phyloP scores from a whole-genome alignment of 306 rosid genomes.

The Cucurbita pepo region DNA sequence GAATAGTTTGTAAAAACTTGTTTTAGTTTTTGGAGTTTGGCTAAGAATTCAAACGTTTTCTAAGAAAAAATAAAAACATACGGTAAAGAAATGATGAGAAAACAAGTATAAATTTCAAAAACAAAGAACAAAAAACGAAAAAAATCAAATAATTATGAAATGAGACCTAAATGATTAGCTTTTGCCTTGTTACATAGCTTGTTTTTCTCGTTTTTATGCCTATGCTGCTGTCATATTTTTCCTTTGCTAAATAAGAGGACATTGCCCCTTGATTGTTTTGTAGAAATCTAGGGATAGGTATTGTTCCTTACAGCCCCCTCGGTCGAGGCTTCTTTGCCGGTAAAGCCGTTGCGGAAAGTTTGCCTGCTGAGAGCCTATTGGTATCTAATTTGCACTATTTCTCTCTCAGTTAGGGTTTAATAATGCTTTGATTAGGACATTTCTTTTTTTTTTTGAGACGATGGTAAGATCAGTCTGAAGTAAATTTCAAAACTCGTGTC shows the following conservation, averaged over 20 bases:
- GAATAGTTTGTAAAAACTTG: too few relatives aligned
- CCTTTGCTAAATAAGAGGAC: not conserved
- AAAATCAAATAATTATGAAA: too few relatives aligned
- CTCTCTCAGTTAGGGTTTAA: not conserved
- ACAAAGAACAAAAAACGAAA: too few relatives aligned
- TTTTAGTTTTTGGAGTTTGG: too few relatives aligned
- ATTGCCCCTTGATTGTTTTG: not conserved
- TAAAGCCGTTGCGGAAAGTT: conserved; percentile 36
- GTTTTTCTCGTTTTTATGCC: too few relatives aligned
- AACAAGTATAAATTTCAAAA: too few relatives aligned
- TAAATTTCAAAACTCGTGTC: not conserved
- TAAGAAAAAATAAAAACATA: too few relatives aligned
- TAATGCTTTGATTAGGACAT: not conserved
- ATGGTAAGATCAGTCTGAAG: not conserved
- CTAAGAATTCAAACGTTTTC: too few relatives aligned
- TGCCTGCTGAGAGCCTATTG: conserved; percentile 24
- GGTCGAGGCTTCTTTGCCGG: conserved; percentile 78
- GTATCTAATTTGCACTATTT: conserved; percentile 11
- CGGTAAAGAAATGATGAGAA: too few relatives aligned
- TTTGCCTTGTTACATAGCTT: too few relatives aligned
- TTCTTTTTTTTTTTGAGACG: not conserved
- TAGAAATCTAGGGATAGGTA: conserved; percentile 74
- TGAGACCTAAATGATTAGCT: not conserved
- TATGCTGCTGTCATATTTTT: not conserved
- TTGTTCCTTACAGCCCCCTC: conserved; percentile 72